Evolutionary conservation across 495 filamentous ascomycete species (phyloP).

Genomic region (Aspergillus incahuasiensis): DNA sequence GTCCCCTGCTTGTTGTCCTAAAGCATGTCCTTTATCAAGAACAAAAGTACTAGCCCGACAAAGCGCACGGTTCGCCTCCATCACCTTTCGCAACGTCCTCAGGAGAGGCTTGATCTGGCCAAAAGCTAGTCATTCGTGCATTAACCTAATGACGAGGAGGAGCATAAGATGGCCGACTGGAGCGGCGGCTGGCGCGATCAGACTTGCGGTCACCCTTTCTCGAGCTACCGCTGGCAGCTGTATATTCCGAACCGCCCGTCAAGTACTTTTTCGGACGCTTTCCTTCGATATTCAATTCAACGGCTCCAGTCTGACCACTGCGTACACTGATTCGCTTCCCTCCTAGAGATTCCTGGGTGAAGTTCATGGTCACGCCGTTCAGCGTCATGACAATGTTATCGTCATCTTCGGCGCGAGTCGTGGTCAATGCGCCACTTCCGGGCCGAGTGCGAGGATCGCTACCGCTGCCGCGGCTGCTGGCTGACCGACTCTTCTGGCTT

Average conservation of each 20-base stretch:
- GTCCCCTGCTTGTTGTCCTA: not conserved
- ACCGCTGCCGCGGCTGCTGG: constrained; percentile 42
- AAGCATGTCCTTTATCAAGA: not conserved
- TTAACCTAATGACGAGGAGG: constrained; percentile 18
- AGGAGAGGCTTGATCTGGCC: not conserved
- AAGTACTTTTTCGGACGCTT: constrained; percentile 38
- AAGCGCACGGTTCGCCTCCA: not conserved
- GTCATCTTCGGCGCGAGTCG: constrained; percentile 30
- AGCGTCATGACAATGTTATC: constrained; percentile 41
- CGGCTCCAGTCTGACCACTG: constrained; percentile 34
- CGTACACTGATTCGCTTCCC: constrained; percentile 41
- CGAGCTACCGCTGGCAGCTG: constrained; percentile 18
- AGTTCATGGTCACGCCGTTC: constrained; percentile 41
- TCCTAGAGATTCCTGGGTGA: constrained; percentile 33
- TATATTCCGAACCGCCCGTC: constrained; percentile 32
- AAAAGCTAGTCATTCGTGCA: constrained; percentile 1
- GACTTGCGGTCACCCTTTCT: constrained; percentile 29
- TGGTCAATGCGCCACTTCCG: constrained; percentile 27
- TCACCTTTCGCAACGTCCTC: not conserved
- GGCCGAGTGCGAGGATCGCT: constrained; percentile 32
- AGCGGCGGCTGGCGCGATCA: constrained; percentile 37
- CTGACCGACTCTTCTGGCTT: constrained; percentile 43
- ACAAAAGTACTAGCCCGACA: not conserved
- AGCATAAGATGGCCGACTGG: constrained; percentile 37
- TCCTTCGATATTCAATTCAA: constrained; percentile 39